phyloP scores from a whole-genome alignment of 257 asterid species.

The Plantago elongata region DNA sequence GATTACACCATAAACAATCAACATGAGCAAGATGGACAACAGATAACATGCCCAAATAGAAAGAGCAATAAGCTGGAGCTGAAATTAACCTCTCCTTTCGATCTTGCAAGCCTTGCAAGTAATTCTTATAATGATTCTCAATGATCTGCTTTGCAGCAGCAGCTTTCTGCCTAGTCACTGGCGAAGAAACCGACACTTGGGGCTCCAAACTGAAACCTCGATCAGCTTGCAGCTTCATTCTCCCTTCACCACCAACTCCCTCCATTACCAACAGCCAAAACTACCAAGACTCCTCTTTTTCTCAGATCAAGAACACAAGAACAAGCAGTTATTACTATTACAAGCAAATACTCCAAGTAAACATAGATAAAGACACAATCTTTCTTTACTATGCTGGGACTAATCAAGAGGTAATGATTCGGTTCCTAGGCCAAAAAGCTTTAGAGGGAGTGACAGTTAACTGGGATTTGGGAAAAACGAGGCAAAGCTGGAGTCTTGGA shows the following conservation, averaged over 20 bases:
- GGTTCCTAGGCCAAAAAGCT: constrained; percentile 8
- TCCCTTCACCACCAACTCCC: constrained; percentile 57
- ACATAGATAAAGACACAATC: too few relatives aligned
- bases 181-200: constrained; percentile 77
- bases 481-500: too few relatives aligned
- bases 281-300: background rate
- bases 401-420: constrained; percentile 3
- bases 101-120: constrained; percentile 89
- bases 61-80: background rate
- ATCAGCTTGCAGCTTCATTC: constrained; percentile 30
- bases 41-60: too few relatives aligned
- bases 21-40: too few relatives aligned
- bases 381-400: constrained; percentile 3
- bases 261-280: constrained; percentile 18
- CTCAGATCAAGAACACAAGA: constrained; percentile 29
- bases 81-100: constrained; percentile 73
- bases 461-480: too few relatives aligned
- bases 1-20: too few relatives aligned
- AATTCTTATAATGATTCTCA: constrained; percentile 92
- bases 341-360: too few relatives aligned
- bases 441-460: too few relatives aligned
- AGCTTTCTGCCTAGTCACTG: constrained; percentile 89
- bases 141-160: constrained; percentile 93
- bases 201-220: constrained; percentile 51
- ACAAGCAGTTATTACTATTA: too few relatives aligned